phyloP scores from a whole-genome alignment of 192 early-diverging fungal genomes.

The Mortierella antarctica region DNA sequence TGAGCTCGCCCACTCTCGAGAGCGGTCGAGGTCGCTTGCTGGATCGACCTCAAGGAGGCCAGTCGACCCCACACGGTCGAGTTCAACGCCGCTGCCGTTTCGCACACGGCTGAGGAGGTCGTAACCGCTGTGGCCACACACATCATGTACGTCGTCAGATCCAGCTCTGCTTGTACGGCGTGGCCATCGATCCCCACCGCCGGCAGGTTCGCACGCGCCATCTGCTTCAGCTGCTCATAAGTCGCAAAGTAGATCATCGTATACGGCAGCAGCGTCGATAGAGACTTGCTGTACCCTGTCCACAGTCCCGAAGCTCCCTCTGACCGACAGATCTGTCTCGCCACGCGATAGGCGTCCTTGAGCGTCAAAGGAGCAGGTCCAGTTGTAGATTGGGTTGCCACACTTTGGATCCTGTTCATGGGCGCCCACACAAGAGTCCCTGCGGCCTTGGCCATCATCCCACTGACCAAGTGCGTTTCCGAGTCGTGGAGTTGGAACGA shows the following conservation, averaged over 20 bases:
- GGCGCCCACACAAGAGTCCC: constrained; percentile 37
- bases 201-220: constrained; percentile 7
- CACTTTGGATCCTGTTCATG: constrained; percentile 34
- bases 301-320: constrained; percentile 25
- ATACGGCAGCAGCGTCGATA: constrained; percentile 28
- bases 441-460: constrained; percentile 32
- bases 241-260: constrained; percentile 45
- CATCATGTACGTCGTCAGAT: constrained; percentile 26
- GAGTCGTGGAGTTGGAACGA: constrained; percentile 13
- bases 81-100: constrained; percentile 21
- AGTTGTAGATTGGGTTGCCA: constrained; percentile 16
- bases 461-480: constrained; percentile 34
- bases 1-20: neutral
- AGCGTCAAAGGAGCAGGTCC: constrained; percentile 28
- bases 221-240: constrained; percentile 37
- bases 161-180: constrained; percentile 5
- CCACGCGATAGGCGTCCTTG: constrained; percentile 9
- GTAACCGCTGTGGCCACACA: constrained; percentile 34
- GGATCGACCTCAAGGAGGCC: neutral
- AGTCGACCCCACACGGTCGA: neutral
- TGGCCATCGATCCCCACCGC: neutral
- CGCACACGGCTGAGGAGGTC: constrained; percentile 27
- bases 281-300: constrained; percentile 28
- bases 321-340: constrained; percentile 16
- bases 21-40: neutral